phyloP scores from a whole-genome alignment of 805 yeast species.

The Tetrapisispora pingtungensis region DNA sequence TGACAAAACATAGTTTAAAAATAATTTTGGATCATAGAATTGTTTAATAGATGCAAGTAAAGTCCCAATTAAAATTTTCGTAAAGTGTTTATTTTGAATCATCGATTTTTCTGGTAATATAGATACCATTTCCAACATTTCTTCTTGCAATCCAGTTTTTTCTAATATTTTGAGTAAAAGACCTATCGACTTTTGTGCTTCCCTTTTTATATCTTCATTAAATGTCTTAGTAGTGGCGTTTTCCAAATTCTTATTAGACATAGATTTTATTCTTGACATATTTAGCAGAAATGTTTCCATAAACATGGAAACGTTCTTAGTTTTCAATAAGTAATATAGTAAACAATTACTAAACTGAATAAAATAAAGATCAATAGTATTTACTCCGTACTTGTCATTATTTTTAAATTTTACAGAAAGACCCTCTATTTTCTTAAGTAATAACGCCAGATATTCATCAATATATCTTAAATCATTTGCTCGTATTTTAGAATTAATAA shows the following conservation, averaged over 20 bases:
- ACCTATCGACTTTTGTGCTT: constrained; percentile 4
- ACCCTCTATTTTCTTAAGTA: constrained; percentile 13
- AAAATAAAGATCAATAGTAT: constrained; percentile 3
- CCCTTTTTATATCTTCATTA: neutral
- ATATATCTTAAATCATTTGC: constrained; percentile 14
- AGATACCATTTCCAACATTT: constrained; percentile 16
- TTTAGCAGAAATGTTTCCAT: constrained; percentile 10
- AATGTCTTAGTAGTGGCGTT: neutral
- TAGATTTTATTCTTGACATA: neutral
- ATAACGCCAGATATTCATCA: constrained; percentile 14
- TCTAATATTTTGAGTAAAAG: constrained; percentile 6
- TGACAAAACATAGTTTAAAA: constrained; percentile 16
- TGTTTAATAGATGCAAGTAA: constrained; percentile 13
- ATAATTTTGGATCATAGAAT: constrained; percentile 24
- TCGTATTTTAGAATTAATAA: constrained; percentile 10
- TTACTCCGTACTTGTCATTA: neutral
- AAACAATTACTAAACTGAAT: constrained; percentile 17
- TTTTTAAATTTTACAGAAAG: neutral
- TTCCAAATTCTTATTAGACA: neutral
- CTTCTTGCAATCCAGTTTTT: constrained; percentile 17
- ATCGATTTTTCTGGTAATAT: constrained; percentile 8
- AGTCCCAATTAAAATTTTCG: constrained; percentile 14
- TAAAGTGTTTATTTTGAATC: constrained; percentile 10
- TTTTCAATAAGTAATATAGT: constrained; percentile 11
- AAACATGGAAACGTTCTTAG: constrained; percentile 17